Conservation (phyloP, 192 early-diverging fungal species). For the Coemansia sp. region DNA sequence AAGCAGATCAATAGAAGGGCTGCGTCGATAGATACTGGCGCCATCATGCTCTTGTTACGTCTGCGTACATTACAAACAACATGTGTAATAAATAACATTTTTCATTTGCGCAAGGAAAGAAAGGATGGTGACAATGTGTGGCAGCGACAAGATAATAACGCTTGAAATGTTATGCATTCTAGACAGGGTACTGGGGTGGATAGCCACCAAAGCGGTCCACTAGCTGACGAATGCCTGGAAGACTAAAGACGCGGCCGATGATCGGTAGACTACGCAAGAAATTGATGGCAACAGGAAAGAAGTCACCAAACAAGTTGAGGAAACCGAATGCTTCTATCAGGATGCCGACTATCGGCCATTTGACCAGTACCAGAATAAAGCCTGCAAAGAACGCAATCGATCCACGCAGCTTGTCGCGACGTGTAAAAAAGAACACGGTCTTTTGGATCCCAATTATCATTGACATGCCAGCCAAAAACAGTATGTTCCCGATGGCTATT, state of each 20-base stretch:
- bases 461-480: conserved; percentile 87
- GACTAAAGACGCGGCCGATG: conserved; percentile 83
- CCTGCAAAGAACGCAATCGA: conserved; percentile 88
- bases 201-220: conserved; percentile 45
- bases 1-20: conserved; percentile 36
- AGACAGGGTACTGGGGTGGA: conserved; percentile 49
- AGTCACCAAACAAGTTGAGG: conserved; percentile 98
- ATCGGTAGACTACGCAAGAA: conserved; percentile 87
- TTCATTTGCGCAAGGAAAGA: not conserved
- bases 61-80: conserved; percentile 21
- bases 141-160: not conserved
- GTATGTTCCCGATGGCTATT: conserved; percentile 92
- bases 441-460: conserved; percentile 86
- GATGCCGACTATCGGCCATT: conserved; percentile 89
- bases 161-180: not conserved
- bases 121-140: not conserved
- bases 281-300: conserved; percentile 89
- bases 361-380: conserved; percentile 83
- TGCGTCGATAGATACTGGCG: conserved; percentile 22
- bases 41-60: conserved; percentile 24
- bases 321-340: conserved; percentile 91
- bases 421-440: conserved; percentile 76
- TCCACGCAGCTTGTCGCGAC: conserved; percentile 84
- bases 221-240: conserved; percentile 80
- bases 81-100: not conserved